These are phyloP conservation scores for Fusarium chaquense DNA, from an alignment of 2,329 filamentous ascomycete genomes.

Conservation along the genomic window DNA sequence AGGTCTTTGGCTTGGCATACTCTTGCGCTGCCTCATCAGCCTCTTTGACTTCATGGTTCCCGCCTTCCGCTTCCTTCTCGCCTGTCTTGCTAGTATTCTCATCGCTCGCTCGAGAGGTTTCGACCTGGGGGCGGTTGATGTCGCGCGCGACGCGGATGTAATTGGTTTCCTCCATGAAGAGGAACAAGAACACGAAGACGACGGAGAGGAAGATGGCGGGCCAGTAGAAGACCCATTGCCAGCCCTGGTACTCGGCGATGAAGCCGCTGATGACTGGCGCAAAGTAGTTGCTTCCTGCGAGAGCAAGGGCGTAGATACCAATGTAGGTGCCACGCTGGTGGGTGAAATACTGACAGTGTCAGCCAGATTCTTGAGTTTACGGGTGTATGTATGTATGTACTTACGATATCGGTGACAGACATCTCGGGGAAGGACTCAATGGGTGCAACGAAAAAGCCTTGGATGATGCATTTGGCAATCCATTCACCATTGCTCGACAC, in stretches of 20 bases:
- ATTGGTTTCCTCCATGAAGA: slow-evolving; percentile 71
- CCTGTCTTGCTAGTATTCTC: slow-evolving; percentile 3
- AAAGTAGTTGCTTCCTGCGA: slow-evolving; percentile 58
- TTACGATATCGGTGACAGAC: slow-evolving; percentile 56
- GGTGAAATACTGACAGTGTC: slow-evolving; percentile 49
- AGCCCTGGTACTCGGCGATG: slow-evolving; percentile 57
- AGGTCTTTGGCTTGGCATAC: slow-evolving; percentile 51
- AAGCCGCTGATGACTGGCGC: slow-evolving; percentile 60
- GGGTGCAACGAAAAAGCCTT: slow-evolving; percentile 59
- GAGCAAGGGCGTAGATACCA: slow-evolving; percentile 56
- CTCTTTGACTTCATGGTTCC: slow-evolving; percentile 18
- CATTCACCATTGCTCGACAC: slow-evolving; percentile 57
- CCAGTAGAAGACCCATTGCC: slow-evolving; percentile 59
- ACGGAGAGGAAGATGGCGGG: slow-evolving; percentile 55
- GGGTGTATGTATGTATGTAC: fast-evolving
- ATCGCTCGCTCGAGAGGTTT: neutral
- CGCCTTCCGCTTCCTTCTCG: neutral
- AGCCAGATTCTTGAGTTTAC: fast-evolving
- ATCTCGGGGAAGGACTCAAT: slow-evolving; percentile 62
- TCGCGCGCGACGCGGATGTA: slow-evolving; percentile 55
- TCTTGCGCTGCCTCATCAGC: neutral
- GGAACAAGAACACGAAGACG: slow-evolving; percentile 58
- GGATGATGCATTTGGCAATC: slow-evolving; percentile 59
- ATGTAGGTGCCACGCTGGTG: slow-evolving; percentile 60
- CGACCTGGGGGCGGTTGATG: neutral